Percentiles rank a stretch among this genome's conserved stretches.
phyloP scores from a whole-genome alignment of 2,329 filamentous ascomycete genomes.

The Venturia pyrina region DNA sequence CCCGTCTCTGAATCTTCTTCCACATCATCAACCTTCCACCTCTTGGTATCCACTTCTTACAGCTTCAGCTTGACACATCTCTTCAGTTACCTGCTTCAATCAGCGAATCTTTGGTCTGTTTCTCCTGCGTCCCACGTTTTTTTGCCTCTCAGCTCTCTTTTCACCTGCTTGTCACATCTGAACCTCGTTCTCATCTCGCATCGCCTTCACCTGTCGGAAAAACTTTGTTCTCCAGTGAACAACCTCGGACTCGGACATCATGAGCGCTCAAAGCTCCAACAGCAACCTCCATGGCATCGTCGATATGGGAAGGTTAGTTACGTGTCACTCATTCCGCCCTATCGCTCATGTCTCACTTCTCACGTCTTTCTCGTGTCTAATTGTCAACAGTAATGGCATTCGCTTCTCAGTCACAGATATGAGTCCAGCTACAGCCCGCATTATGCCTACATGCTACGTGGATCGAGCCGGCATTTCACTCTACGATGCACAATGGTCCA shows the following conservation, averaged over 20 bases:
- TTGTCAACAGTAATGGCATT: conserved; percentile 64
- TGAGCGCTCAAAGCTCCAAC: background rate
- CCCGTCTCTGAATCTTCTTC: background rate
- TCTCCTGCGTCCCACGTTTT: background rate
- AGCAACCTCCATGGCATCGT: conserved; percentile 14
- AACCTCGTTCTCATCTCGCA: background rate
- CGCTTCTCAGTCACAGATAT: conserved; percentile 83
- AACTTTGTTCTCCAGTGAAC: background rate
- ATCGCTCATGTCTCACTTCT: background rate
- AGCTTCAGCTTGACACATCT: background rate
- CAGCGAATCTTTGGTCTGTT: background rate
- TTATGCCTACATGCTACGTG: conserved; percentile 67
- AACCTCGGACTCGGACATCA: background rate
- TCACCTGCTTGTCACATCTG: background rate
- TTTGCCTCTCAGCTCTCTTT: too few species aligned
- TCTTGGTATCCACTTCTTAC: background rate
- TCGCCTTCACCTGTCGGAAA: background rate
- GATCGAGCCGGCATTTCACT: conserved; percentile 74
- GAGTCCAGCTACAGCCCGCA: conserved; percentile 58
- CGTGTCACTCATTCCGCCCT: background rate
- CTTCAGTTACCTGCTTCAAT: background rate
- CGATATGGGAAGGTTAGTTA: conserved; percentile 16
- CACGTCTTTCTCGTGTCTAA: background rate
- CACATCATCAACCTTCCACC: background rate
- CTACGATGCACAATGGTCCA: conserved; percentile 63